Evolutionary conservation across 2,329 filamentous ascomycete genomes (phyloP).

Genomic region (Fusarium pseudonygamai): DNA sequence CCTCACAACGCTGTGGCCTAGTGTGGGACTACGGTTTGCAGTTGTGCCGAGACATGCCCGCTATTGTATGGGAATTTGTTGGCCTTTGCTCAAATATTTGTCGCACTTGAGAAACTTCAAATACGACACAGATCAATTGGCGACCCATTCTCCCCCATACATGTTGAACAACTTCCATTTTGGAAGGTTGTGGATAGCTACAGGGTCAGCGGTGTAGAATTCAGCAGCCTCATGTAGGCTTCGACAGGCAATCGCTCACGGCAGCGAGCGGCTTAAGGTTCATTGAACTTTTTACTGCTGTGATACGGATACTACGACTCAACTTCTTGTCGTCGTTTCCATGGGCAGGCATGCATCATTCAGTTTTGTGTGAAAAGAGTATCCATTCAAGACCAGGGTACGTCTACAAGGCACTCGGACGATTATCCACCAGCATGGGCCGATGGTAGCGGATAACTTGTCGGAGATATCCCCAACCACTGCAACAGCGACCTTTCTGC

Average conservation of each 20-base stretch:
- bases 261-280: background rate
- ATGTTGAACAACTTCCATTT: conserved; percentile 25
- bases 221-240: conserved; percentile 5
- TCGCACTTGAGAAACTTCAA: background rate
- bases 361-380: conserved; percentile 15
- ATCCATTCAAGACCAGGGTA: conserved; percentile 5
- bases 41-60: conserved; percentile 37
- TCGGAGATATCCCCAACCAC: conserved; percentile 19
- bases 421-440: conserved; percentile 42
- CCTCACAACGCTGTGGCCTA: background rate
- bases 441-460: conserved; percentile 32
- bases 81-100: conserved; percentile 7
- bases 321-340: background rate
- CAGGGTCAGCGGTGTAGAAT: conserved; percentile 6
- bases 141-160: conserved; percentile 11
- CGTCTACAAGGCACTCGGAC: conserved; percentile 37
- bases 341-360: conserved; percentile 1
- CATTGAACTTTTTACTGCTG: background rate
- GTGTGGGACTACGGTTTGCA: conserved; percentile 16
- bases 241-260: conserved; percentile 1
- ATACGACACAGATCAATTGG: conserved; percentile 9
- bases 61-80: background rate
- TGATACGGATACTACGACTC: background rate
- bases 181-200: conserved; percentile 20
- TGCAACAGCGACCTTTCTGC: background rate